Evolutionary conservation across 345 rosid species (phyloP), one percentile per base, ranked within the genome.

Genomic region (Bruguiera sexangula): DNA sequence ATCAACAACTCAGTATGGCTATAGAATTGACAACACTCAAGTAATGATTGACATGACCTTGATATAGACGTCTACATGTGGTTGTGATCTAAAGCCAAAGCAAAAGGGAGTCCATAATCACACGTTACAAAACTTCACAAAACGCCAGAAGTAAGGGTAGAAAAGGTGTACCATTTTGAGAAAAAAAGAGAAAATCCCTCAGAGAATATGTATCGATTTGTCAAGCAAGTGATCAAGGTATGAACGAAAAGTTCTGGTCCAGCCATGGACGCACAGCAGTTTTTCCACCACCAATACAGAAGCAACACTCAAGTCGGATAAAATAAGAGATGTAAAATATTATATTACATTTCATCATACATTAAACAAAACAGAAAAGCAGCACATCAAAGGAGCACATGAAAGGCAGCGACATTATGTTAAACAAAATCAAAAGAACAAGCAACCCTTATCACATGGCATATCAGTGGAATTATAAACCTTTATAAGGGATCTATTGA

Each of bases 371-470:
- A 8, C n/a, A 15, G 6, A 51, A 29, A 62, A 29, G 68, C 73
- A 65, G 53, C 60, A 62, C 22, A 60, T 65, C 63, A 62, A 69
- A 63, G 43, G 27, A 31, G 32, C 32, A 4, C 32, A 63, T 61
- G 63, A 66, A 67, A 67, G 50, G 18, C 32, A 39, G 20, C 0
- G 54, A n/a, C 26, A 34, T 32, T 37, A 66, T 2, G 56, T 65
- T 20, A 66, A 58, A 32, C 60, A 68, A 57, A 32, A 65, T 59
- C 21, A 46, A 72, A 55, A 48, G 39, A 66, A 50, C 19, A 56
- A 65, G 69, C 30, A 56, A 30, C 43, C 30, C 61, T 61, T 50
- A 76, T 66, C 69, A 67, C 75, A 60, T 71, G 70, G 76, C 67
- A 69, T 69, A 68, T 69, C 60, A 16, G 37, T 60, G 29, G 27